A percentile compares a stretch with the other conserved stretches of the same genome.
phyloP scores from a whole-genome alignment of 2,329 filamentous ascomycete genomes.

The Cercospora beticola region DNA sequence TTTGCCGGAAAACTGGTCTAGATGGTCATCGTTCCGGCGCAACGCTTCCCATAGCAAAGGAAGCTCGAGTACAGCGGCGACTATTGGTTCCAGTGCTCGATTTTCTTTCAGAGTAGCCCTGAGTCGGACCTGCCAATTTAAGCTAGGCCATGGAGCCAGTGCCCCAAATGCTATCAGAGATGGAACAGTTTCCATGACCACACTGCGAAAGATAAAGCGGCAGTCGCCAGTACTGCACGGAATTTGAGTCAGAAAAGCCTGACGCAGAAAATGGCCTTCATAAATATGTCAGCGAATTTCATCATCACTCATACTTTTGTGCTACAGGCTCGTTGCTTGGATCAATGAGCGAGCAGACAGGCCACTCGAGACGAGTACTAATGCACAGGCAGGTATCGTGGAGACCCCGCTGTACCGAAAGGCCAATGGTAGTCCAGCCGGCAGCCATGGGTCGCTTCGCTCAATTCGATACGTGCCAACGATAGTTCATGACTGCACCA shows the following conservation, averaged over 20 bases:
- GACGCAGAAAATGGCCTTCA: neutral
- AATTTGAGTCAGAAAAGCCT: neutral
- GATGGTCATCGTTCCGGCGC: neutral
- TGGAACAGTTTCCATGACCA: neutral
- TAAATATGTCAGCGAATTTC: neutral
- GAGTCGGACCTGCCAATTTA: neutral
- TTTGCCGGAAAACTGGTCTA: neutral
- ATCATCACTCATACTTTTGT: neutral
- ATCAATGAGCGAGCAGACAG: neutral
- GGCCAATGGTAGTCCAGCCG: neutral
- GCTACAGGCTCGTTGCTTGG: neutral
- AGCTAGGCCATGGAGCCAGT: neutral
- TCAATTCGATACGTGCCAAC: neutral
- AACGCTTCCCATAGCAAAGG: constrained; percentile 1
- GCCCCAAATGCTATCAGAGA: constrained; percentile 4
- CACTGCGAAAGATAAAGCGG: neutral
- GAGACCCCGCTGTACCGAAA: neutral
- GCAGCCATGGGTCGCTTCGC: neutral
- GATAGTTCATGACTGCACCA: neutral
- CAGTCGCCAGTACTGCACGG: neutral
- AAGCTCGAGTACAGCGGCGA: constrained; percentile 3
- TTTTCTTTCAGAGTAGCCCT: neutral
- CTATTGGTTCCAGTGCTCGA: neutral
- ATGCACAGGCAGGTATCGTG: neutral
- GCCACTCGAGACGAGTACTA: neutral